Base-by-base conservation (phyloP, 2,329 filamentous ascomycete genomes). In the Botrytis porri region DNA sequence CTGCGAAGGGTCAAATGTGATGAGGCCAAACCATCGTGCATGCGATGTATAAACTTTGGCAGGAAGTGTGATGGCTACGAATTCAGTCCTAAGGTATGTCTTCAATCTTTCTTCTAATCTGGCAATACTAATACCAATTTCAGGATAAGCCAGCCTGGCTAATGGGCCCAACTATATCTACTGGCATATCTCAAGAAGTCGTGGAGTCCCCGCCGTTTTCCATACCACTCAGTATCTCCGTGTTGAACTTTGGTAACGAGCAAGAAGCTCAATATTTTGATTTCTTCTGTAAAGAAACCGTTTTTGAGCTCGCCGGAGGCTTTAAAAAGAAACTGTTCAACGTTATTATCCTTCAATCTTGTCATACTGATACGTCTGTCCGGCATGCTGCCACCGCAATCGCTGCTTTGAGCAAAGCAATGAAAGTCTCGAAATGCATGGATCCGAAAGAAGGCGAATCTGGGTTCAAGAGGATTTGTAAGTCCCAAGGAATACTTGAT, bases 201-300 rank as follows among this genome's bases (percentile, higher is more conserved):
- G 5, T 48, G 22, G 41, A 59, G n/a, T n/a, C 71, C 12, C 65
- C 57, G 3, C n/a, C 43, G 4, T 16, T 45, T 20, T 51, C 54
- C n/a, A 51, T 73, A 20, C 32, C 70, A 12, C 61, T 61, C 7
- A 66, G 41, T 29, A 45, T 72, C 14, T 65, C 69, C 18, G 61
- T 65, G 22, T 48, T 69, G 14, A 59, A 70, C n/a, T 77, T 78
- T 35, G 69, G 72, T 7, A 71, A 76, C 41, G 62, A 74, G 63
- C 60, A 70, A 39, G 75, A 77, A 45, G 73, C 75, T 69, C 70
- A 65, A 16, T 79, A 79, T 54, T 79, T 77, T 48, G 63, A 74
- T 9, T 65, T 75, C 45, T 79, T 77, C 61, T 73, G 72, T 60
- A 71, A 75, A 41, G 74, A 77, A 63, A 70, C 75, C 7, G 61